Base-by-base conservation (phyloP, 176 grass and related monocot genomes). In the Alloteropsis semialata region DNA sequence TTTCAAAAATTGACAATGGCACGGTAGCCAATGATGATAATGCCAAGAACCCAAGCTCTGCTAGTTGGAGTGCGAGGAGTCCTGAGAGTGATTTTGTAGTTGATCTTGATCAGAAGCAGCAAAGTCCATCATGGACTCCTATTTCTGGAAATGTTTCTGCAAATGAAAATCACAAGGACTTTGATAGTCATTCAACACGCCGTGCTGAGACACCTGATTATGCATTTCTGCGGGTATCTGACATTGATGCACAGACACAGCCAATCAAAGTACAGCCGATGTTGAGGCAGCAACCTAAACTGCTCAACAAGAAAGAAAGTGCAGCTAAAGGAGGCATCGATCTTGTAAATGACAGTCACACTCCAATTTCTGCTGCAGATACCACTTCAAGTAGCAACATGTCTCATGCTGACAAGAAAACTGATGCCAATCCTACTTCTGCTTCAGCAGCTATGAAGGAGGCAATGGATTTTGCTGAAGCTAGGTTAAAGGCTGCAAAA, bases 391-490 rank as follows among this genome's bases (percentile, higher is more conserved):
- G 19, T 65, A 86, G 38, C 41, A 75, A 13, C 12, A 19, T 15
- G 11, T 39, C 67, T 62, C 84, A 74, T 42, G 51, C 21, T 53
- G 80, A 83, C 70, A 91, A 69, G 65, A 89, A 83, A 62, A 73
- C 85, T 65, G 85, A 99, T 78, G 69, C 51, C 50, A 89, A 89
- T 72, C 85, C 89, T 63, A 86, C 55, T 83, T 97, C 91, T 79
- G 84, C 93, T 80, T 85, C 92, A 87, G 84, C 86, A 41, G 80
- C 91, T 79, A 94, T 99, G 85, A 96, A 92, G 69, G 93, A 96
- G 86, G 97, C 93, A 72, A 96, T 99, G 97, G 91, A 94, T 81
- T 88, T 90, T 57, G 97, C 97, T 76, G 85, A 92, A 88, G 89
- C 87, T 75, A 92, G 84, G 85, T 82, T 99, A 80, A 96, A 84